phyloP scores from a whole-genome alignment of 805 yeast species.

The Lipomyces anomalus region DNA sequence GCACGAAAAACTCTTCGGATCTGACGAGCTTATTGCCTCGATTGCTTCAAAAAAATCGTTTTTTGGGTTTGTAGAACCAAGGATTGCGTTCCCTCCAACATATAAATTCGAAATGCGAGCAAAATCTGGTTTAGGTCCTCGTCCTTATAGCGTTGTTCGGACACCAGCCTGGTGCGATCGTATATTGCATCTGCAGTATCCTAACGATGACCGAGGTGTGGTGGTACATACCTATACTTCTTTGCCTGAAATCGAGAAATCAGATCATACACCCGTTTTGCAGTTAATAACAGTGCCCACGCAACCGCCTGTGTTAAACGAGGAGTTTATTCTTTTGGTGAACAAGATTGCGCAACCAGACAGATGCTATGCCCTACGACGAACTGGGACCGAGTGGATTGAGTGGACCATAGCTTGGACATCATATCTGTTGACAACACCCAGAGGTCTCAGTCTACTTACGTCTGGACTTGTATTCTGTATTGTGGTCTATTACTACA shows the following conservation, averaged over 20 bases:
- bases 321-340: too few relatives aligned
- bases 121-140: constrained; percentile 13
- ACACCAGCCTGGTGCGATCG: constrained; percentile 91
- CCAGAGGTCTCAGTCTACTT: too few relatives aligned
- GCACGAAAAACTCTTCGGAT: constrained; percentile 25
- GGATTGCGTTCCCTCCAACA: constrained; percentile 69
- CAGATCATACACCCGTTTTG: constrained; percentile 81
- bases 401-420: too few relatives aligned
- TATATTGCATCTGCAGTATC: constrained; percentile 52
- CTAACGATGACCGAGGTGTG: constrained; percentile 27
- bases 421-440: too few relatives aligned
- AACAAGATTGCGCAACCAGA: too few relatives aligned
- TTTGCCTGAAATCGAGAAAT: constrained; percentile 40
- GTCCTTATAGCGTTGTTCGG: constrained; percentile 53
- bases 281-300: constrained; percentile 49
- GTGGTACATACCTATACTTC: constrained; percentile 44
- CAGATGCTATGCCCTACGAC: too few relatives aligned
- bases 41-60: constrained; percentile 43
- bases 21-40: constrained; percentile 49
- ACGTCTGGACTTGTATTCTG: too few relatives aligned
- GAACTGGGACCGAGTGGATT: too few relatives aligned
- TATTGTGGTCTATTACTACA: too few relatives aligned
- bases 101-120: constrained; percentile 52
- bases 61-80: constrained; percentile 59
- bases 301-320: too few relatives aligned